phyloP scores from a whole-genome alignment of 2,329 filamentous ascomycete species.

The Fusarium agapanthi region DNA sequence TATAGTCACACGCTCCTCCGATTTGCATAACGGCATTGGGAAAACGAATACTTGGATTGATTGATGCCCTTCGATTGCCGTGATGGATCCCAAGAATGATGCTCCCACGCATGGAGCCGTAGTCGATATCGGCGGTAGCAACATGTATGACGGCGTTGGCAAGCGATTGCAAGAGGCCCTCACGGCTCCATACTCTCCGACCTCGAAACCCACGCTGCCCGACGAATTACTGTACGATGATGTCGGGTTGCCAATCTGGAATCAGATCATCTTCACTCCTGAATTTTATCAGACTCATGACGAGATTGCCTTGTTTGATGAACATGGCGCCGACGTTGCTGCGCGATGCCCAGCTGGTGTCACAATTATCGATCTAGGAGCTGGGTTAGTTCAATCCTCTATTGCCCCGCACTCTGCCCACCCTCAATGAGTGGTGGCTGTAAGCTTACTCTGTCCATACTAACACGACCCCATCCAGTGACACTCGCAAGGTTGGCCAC shows the following conservation, averaged over 20 bases:
- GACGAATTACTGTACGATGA: slow-evolving; percentile 54
- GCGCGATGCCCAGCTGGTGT: slow-evolving; percentile 41
- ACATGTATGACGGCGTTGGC: slow-evolving; percentile 43
- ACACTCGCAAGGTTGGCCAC: slow-evolving; percentile 53
- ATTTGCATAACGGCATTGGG: neutral
- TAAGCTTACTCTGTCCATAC: slow-evolving; percentile 31
- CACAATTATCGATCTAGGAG: slow-evolving; percentile 53
- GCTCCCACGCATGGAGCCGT: slow-evolving; percentile 46
- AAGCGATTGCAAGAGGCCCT: slow-evolving; percentile 43
- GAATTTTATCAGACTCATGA: slow-evolving; percentile 55
- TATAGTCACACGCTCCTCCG: slow-evolving; percentile 1
- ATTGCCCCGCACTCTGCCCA: slow-evolving; percentile 23
- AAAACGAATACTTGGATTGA: neutral
- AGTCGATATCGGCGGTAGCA: slow-evolving; percentile 51
- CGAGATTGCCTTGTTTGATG: slow-evolving; percentile 49
- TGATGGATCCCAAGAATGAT: slow-evolving; percentile 25
- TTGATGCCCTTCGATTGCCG: neutral
- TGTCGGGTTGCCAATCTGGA: slow-evolving; percentile 51
- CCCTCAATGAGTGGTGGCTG: slow-evolving; percentile 10
- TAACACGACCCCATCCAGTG: slow-evolving; percentile 40
- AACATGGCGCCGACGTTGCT: slow-evolving; percentile 49
- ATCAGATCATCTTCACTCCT: slow-evolving; percentile 51
- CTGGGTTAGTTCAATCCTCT: slow-evolving; percentile 48
- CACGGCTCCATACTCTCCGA: slow-evolving; percentile 32
- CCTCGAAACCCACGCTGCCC: slow-evolving; percentile 45